These are phyloP conservation scores for Geosmithia putterillii DNA, from an alignment of 2,329 filamentous ascomycete species.

Conservation along the genomic window DNA sequence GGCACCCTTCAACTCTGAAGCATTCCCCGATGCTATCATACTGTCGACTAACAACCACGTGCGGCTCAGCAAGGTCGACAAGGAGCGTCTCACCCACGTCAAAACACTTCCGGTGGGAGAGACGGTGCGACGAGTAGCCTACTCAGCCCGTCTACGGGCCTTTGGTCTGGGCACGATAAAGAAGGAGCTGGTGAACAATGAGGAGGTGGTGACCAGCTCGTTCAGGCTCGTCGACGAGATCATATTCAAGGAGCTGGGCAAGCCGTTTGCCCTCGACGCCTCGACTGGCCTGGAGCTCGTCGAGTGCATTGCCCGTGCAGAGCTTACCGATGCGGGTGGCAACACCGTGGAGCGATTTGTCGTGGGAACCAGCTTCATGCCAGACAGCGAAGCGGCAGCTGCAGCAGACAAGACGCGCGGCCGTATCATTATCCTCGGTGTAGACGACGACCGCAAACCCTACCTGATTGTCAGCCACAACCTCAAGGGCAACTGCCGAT, in stretches of 20 bases:
- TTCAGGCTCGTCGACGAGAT: slow-evolving; percentile 88
- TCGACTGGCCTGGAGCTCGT: slow-evolving; percentile 54
- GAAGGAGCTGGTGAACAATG: slow-evolving; percentile 55
- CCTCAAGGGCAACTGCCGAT: slow-evolving; percentile 71
- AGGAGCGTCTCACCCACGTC: slow-evolving; percentile 77
- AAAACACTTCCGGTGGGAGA: slow-evolving; percentile 67
- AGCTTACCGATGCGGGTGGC: slow-evolving; percentile 48
- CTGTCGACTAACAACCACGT: slow-evolving; percentile 68
- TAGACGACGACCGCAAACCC: slow-evolving; percentile 61
- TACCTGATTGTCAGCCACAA: slow-evolving; percentile 58
- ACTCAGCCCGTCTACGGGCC: slow-evolving; percentile 64
- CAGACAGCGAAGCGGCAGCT: slow-evolving; percentile 20
- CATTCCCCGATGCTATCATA: slow-evolving; percentile 69
- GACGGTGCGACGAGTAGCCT: slow-evolving; percentile 77
- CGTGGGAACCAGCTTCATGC: slow-evolving; percentile 73
- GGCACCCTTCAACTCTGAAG: slow-evolving; percentile 69
- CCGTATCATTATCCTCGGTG: slow-evolving; percentile 73
- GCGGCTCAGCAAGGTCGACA: slow-evolving; percentile 71
- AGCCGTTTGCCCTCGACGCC: slow-evolving; percentile 49
- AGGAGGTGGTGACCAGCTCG: slow-evolving; percentile 66
- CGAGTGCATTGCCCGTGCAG: slow-evolving; percentile 70
- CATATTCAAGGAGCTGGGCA: slow-evolving; percentile 63
- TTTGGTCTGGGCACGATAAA: slow-evolving; percentile 84
- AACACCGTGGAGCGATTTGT: slow-evolving; percentile 64
- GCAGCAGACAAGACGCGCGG: slow-evolving; percentile 41